Evolutionary conservation across 1,284 basidiomycete species (phyloP).

Genomic region (Singerocomus inundabilis): DNA sequence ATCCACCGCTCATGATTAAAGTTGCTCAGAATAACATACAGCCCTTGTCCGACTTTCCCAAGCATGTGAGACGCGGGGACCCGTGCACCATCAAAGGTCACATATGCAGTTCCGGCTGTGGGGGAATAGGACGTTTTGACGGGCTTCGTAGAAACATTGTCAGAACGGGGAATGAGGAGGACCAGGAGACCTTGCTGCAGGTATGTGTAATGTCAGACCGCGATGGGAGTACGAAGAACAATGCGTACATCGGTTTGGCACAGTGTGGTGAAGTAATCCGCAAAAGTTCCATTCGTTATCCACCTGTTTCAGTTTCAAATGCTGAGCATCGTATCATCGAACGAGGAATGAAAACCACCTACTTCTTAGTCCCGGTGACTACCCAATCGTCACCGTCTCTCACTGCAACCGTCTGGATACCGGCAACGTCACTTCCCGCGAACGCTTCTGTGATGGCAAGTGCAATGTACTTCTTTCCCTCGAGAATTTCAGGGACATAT

Average conservation of each 20-base stretch:
- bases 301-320: conserved; percentile 48
- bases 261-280: conserved; percentile 78
- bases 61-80: conserved; percentile 87
- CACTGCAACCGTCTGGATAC: conserved; percentile 81
- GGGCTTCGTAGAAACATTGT: conserved; percentile 84
- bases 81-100: conserved; percentile 89
- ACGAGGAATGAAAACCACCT: background rate
- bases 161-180: conserved; percentile 77
- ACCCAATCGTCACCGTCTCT: conserved; percentile 84
- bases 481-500: conserved; percentile 71
- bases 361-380: conserved; percentile 88
- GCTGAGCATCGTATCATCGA: background rate
- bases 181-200: conserved; percentile 78
- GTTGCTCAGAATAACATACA: conserved; percentile 84
- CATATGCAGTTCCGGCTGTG: conserved; percentile 86
- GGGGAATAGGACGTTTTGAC: conserved; percentile 90
- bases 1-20: conserved; percentile 90
- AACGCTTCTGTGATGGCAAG: conserved; percentile 79
- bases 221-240: background rate
- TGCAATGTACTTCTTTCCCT: conserved; percentile 79
- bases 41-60: conserved; percentile 81
- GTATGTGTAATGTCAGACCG: conserved; percentile 5
- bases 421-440: conserved; percentile 91
- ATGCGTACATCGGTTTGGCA: conserved; percentile 60
- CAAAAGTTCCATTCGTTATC: conserved; percentile 90